Evolutionary conservation across 176 grass and related monocot genomes (phyloP).

Genomic region (Ampelocalamus luodianensis): DNA sequence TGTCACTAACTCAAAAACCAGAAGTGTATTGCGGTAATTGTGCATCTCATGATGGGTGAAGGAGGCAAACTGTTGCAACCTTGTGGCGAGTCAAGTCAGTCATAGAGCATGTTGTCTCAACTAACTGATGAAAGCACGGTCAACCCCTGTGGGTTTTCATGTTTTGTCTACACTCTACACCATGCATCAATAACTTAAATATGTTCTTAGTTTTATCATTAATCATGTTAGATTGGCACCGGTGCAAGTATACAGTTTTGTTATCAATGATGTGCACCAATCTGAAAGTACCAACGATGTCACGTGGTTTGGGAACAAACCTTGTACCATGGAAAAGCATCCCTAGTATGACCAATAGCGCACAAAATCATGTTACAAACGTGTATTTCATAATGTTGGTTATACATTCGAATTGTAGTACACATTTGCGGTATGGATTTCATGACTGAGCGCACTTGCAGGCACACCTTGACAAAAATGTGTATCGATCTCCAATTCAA

Average conservation of each 20-base stretch:
- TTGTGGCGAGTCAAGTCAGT: conserved; percentile 27
- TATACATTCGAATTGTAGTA: background rate
- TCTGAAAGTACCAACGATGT: background rate
- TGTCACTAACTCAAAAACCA: conserved; percentile 67
- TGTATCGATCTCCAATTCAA: background rate
- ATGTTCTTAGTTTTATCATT: background rate
- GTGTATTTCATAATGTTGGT: background rate
- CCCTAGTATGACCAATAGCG: background rate
- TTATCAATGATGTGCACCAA: background rate
- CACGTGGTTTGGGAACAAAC: background rate
- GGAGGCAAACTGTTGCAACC: background rate
- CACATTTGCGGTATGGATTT: background rate
- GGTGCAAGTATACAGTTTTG: conserved; percentile 46
- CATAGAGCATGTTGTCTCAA: conserved; percentile 11
- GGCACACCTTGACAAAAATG: background rate
- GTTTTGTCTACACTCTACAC: conserved; percentile 20
- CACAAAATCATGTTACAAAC: background rate
- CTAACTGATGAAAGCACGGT: conserved; percentile 17
- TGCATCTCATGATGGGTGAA: background rate
- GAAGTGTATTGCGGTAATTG: conserved; percentile 65
- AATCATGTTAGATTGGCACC: conserved; percentile 27
- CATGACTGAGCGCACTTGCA: background rate
- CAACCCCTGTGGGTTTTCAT: conserved; percentile 22
- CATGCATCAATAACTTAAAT: conserved; percentile 33
- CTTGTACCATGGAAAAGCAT: conserved; percentile 1